A percentile compares a stretch with the other conserved stretches of the same genome.
Conservation (phyloP, 2,329 filamentous ascomycete genomes). For the Fusarium globosum region DNA sequence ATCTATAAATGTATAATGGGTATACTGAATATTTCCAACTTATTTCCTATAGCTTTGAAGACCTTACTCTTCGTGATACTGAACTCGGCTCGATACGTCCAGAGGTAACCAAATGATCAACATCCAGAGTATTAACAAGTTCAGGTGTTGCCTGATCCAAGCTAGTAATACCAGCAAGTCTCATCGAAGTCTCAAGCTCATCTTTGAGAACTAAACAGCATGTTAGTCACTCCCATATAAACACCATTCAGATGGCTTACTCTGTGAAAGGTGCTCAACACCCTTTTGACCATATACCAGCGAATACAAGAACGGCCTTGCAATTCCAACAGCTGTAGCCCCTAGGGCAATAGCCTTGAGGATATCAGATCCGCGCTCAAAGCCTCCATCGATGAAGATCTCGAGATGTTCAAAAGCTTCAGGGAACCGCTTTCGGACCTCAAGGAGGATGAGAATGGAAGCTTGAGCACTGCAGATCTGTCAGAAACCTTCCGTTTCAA, state of each 20-base stretch:
- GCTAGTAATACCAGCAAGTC: slow-evolving; percentile 46
- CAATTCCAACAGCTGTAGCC: slow-evolving; percentile 64
- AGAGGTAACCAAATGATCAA: slow-evolving; percentile 46
- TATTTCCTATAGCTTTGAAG: slow-evolving; percentile 33
- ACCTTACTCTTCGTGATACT: background rate
- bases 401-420: slow-evolving; percentile 62
- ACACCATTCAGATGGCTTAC: slow-evolving; percentile 52
- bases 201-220: slow-evolving; percentile 43
- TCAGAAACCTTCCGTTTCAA: background rate
- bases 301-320: slow-evolving; percentile 63
- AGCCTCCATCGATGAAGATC: slow-evolving; percentile 64
- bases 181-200: slow-evolving; percentile 47
- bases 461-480: slow-evolving; percentile 49
- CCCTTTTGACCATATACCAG: slow-evolving; percentile 65
- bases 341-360: slow-evolving; percentile 65
- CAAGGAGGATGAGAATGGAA: slow-evolving; percentile 62
- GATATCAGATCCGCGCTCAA: slow-evolving; percentile 64
- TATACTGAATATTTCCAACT: background rate
- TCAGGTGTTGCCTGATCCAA: slow-evolving; percentile 43
- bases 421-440: slow-evolving; percentile 61
- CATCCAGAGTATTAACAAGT: slow-evolving; percentile 48
- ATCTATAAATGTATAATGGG: background rate
- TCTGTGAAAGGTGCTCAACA: slow-evolving; percentile 64
- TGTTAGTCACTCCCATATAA: background rate
- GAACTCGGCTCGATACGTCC: slow-evolving; percentile 24